phyloP scores from a whole-genome alignment of 176 grass and related monocot genomes.

The Bromus sterilis region DNA sequence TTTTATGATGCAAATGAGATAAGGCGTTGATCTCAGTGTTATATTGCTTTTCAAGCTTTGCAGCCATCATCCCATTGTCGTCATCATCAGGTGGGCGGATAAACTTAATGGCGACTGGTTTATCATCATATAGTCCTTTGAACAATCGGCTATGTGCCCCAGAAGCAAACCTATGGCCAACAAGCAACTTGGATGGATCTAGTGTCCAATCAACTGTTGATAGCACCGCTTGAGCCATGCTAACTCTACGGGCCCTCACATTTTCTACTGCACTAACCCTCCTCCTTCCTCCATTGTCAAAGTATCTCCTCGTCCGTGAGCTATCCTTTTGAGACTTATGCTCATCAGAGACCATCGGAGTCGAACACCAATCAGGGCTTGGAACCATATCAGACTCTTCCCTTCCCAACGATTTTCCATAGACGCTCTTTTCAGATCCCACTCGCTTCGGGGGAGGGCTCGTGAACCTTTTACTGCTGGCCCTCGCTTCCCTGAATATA shows the following conservation, averaged over 20 bases:
- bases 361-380: slow-evolving; percentile 13
- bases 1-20: slow-evolving; percentile 57
- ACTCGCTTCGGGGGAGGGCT: slow-evolving; percentile 52
- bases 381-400: slow-evolving; percentile 14
- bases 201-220: slow-evolving; percentile 50
- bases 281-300: slow-evolving; percentile 41
- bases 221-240: slow-evolving; percentile 31
- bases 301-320: slow-evolving; percentile 25
- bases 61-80: slow-evolving; percentile 44
- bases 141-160: slow-evolving; percentile 59
- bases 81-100: slow-evolving; percentile 52
- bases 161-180: slow-evolving; percentile 51
- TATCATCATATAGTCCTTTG: slow-evolving; percentile 59
- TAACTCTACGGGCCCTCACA: slow-evolving; percentile 4
- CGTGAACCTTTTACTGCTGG: slow-evolving; percentile 40
- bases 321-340: slow-evolving; percentile 29
- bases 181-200: slow-evolving; percentile 42
- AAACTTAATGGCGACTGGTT: slow-evolving; percentile 68
- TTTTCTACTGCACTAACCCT: slow-evolving; percentile 42
- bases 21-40: slow-evolving; percentile 62
- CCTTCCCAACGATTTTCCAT: slow-evolving; percentile 39
- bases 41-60: slow-evolving; percentile 57
- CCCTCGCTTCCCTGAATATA: slow-evolving; percentile 48
- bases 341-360: slow-evolving; percentile 8
- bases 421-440: slow-evolving; percentile 56